These are phyloP conservation scores for Aspergillus fructus DNA, from an alignment of 2,329 filamentous ascomycete species.

Conservation along the genomic window DNA sequence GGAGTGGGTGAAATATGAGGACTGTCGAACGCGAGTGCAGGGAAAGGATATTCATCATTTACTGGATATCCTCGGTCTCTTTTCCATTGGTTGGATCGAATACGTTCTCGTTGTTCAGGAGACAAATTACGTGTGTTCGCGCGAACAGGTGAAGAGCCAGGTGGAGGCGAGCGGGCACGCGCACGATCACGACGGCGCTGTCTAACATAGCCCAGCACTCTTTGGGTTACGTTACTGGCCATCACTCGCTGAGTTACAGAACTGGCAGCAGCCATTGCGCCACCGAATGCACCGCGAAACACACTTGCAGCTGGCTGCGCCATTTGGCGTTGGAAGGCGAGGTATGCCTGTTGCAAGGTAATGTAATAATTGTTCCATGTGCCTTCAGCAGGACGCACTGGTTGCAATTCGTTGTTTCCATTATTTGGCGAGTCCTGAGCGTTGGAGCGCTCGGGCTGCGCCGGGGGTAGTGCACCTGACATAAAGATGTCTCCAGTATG, in stretches of 20 bases:
- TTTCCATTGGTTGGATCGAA: slow-evolving; percentile 15
- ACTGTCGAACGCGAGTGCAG: slow-evolving; percentile 13
- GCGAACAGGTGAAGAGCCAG: slow-evolving; percentile 13
- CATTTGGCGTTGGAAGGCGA: neutral
- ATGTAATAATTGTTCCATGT: slow-evolving; percentile 2
- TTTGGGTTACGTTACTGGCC: slow-evolving; percentile 11
- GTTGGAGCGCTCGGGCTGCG: neutral
- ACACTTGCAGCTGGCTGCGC: slow-evolving; percentile 10
- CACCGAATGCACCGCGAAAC: slow-evolving; percentile 18
- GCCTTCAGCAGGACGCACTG: neutral
- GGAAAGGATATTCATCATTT: slow-evolving; percentile 17
- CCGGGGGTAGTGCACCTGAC: slow-evolving; percentile 3
- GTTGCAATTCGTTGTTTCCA: neutral
- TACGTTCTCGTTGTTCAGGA: slow-evolving; percentile 14
- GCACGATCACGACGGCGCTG: neutral
- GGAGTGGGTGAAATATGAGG: neutral
- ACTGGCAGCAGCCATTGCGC: slow-evolving; percentile 12
- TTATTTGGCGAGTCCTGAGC: neutral
- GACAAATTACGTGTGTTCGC: slow-evolving; percentile 16
- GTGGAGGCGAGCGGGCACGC: neutral
- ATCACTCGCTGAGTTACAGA: slow-evolving; percentile 10
- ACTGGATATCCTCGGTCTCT: slow-evolving; percentile 15
- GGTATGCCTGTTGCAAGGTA: slow-evolving; percentile 4
- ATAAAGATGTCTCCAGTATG: neutral
- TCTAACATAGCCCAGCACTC: slow-evolving; percentile 6